These are phyloP conservation scores for Pulveroboletus sp. DNA, from an alignment of 768 basidiomycete genomes.

Conservation along the genomic window DNA sequence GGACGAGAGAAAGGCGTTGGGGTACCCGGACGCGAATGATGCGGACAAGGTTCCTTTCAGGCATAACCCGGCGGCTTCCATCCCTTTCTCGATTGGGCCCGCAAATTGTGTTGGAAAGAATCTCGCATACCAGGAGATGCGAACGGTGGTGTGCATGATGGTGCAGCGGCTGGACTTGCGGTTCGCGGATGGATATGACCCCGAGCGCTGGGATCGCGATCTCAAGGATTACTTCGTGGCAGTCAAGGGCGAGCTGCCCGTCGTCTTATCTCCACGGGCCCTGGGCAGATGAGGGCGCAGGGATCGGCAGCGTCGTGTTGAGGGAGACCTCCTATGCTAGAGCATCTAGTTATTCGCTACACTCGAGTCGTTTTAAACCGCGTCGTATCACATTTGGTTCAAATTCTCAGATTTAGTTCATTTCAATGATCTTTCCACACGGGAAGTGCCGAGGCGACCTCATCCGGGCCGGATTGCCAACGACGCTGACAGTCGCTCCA, in stretches of 20 bases:
- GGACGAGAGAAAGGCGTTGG: slow-evolving; percentile 23
- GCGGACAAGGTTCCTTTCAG: slow-evolving; percentile 27
- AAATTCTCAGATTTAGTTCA: too few relatives aligned
- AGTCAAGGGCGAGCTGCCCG: slow-evolving; percentile 31
- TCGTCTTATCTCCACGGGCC: slow-evolving; percentile 33
- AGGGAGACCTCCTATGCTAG: slow-evolving; percentile 24
- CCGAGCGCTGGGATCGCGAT: slow-evolving; percentile 29
- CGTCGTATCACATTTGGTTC: too few relatives aligned
- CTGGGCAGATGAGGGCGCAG: slow-evolving; percentile 15
- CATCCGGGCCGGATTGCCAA: not conserved
- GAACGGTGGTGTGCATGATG: slow-evolving; percentile 34
- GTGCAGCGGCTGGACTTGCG: slow-evolving; percentile 39
- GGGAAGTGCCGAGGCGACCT: too few relatives aligned
- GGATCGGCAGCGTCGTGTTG: slow-evolving; percentile 7
- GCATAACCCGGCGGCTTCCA: slow-evolving; percentile 36
- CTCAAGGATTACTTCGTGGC: slow-evolving; percentile 38
- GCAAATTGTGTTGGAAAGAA: slow-evolving; percentile 42
- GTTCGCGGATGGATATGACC: slow-evolving; percentile 36
- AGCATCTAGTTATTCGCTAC: slow-evolving; percentile 23
- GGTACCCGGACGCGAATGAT: slow-evolving; percentile 22
- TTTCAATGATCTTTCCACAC: not conserved
- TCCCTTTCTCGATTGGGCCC: slow-evolving; percentile 44
- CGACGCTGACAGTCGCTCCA: too few relatives aligned
- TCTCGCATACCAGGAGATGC: slow-evolving; percentile 41
- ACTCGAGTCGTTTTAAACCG: slow-evolving; percentile 1